Conservation (phyloP, 306 rosid genomes). For the Cajanus cajan region DNA sequence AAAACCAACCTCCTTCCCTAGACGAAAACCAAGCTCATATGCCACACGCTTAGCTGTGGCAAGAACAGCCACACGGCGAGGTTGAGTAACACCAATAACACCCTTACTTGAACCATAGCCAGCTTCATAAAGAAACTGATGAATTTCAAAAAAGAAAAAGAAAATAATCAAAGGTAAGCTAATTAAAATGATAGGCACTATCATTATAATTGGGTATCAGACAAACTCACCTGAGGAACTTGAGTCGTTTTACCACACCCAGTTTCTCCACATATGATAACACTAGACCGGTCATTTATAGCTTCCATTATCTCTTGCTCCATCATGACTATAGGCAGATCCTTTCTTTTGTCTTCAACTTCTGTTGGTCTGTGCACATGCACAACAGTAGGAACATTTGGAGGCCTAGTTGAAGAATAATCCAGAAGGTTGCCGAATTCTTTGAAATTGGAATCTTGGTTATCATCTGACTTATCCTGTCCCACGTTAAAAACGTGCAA, state of each 20-base stretch:
- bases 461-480: constrained; percentile 47
- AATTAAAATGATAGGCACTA: constrained; percentile 6
- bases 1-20: constrained; percentile 87
- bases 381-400: constrained; percentile 62
- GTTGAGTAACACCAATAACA: constrained; percentile 90
- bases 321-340: constrained; percentile 97
- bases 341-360: constrained; percentile 72
- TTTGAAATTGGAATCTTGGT: constrained; percentile 25
- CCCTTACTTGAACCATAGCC: constrained; percentile 85
- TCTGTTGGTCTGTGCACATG: constrained; percentile 73
- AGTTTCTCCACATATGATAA: constrained; percentile 95
- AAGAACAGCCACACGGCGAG: constrained; percentile 95
- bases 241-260: constrained; percentile 99
- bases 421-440: constrained; percentile 30
- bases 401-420: constrained; percentile 32
- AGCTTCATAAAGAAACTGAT: constrained; percentile 86
- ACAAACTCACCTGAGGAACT: constrained; percentile 82
- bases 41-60: constrained; percentile 94
- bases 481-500: constrained; percentile 23
- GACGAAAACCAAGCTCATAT: constrained; percentile 71
- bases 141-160: not conserved
- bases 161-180: not conserved
- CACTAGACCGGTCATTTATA: constrained; percentile 61
- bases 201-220: constrained; percentile 25
- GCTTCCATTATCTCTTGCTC: constrained; percentile 99